Conservation (phyloP, 371 early-diverging fungal species). For the Mucor indicus region DNA sequence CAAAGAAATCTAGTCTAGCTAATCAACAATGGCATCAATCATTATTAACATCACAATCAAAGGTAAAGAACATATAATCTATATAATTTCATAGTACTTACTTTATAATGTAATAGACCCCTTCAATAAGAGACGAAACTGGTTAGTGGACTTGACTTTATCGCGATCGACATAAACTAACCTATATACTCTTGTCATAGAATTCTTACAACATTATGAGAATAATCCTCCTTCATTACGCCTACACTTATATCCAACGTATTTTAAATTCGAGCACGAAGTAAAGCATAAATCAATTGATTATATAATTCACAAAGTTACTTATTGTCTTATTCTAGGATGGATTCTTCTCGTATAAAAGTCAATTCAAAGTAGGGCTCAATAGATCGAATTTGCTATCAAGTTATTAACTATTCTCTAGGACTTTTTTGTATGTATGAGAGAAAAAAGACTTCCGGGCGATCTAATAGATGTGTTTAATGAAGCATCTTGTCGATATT, state of each 20-base stretch:
- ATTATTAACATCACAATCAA: slow-evolving; percentile 2
- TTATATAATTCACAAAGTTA: background rate
- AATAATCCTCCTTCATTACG: slow-evolving; percentile 50
- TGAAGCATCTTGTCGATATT: slow-evolving; percentile 56
- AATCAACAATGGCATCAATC: slow-evolving; percentile 13
- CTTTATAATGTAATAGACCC: slow-evolving; percentile 3
- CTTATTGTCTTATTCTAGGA: slow-evolving; percentile 45
- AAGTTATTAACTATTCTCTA: slow-evolving; percentile 11
- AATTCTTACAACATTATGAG: slow-evolving; percentile 41
- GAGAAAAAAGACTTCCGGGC: slow-evolving; percentile 53
- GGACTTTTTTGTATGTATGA: slow-evolving; percentile 56
- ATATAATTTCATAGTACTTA: background rate
- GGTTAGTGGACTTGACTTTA: slow-evolving; percentile 9
- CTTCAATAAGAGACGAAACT: slow-evolving; percentile 15
- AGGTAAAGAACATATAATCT: background rate
- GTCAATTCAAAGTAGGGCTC: slow-evolving; percentile 52
- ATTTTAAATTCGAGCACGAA: slow-evolving; percentile 66
- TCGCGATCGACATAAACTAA: background rate
- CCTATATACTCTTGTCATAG: slow-evolving; percentile 10
- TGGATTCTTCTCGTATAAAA: slow-evolving; percentile 63
- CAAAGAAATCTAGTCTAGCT: background rate
- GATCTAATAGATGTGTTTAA: slow-evolving; percentile 61
- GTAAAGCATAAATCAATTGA: slow-evolving; percentile 12
- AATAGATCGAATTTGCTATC: background rate
- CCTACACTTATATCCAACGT: slow-evolving; percentile 59